Evolutionary conservation across 331 rosid species (phyloP).

Genomic region (Quercus phellos): DNA sequence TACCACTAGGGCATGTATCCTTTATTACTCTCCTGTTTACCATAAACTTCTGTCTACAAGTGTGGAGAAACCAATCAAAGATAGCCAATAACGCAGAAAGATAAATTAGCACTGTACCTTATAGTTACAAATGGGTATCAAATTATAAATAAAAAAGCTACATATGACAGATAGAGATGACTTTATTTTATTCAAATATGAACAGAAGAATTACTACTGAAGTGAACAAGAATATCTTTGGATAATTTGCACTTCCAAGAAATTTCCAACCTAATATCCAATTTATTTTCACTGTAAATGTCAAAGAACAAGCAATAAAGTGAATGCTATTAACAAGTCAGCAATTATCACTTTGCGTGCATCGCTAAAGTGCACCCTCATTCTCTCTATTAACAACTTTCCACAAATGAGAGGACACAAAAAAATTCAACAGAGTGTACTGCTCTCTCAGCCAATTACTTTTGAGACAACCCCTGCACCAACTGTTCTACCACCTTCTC

Average conservation of each 20-base stretch:
- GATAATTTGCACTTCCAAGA: background rate
- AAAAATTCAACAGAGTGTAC: background rate
- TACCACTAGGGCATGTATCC: too few relatives aligned
- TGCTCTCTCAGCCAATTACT: background rate
- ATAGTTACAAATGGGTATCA: background rate
- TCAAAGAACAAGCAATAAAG: slow-evolving; percentile 11
- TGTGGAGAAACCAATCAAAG: background rate
- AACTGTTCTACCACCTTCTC: slow-evolving; percentile 99
- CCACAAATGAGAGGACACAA: slow-evolving; percentile 19
- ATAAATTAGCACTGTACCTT: background rate
- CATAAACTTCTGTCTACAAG: background rate
- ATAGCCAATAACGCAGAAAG: background rate
- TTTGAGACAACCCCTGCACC: slow-evolving; percentile 96
- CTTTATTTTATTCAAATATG: background rate
- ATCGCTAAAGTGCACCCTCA: slow-evolving; percentile 8
- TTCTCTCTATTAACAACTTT: slow-evolving; percentile 14
- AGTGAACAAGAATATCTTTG: background rate
- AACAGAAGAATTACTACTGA: background rate
- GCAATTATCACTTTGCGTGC: background rate
- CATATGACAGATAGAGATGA: background rate
- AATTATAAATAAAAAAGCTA: background rate
- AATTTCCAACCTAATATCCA: background rate
- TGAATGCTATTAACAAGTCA: slow-evolving; percentile 2
- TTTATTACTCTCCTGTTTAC: too few relatives aligned
- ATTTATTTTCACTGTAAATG: background rate